Base-by-base conservation (phyloP, 2,329 filamentous ascomycete genomes). In the Simplicillium aogashimaense region DNA sequence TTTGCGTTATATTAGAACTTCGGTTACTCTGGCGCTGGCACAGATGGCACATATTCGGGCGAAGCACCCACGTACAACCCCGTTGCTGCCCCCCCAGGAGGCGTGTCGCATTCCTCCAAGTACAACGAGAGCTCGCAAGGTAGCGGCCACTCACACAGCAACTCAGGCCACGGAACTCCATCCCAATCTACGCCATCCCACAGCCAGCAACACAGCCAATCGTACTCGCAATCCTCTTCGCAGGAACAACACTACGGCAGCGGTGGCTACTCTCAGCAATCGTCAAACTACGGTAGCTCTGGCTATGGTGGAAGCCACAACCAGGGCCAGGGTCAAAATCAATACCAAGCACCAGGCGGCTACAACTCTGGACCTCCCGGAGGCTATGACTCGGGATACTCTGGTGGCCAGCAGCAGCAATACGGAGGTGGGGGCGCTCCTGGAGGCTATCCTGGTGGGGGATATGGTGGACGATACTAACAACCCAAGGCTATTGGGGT, bases 21-120 rank as follows among this genome's bases (percentile, higher is more conserved):
- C 53, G 81, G 78, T 28, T 83, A 83, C 56, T 76, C 75, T 16
- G 73, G 73, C 50, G 57, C 66, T 3, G 70, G 69, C 34, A 64
- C 71, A 34, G 56, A 69, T 45, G 71, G 73, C 35, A 66, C 68
- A 30, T 86, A 84, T 56, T 70, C 65, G 44, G 81, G 78, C 41
- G 67, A 74, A 42, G 76, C 79, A 31, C 81, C 81, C 11, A 63
- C 59, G 5, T 64, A 65, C 44, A 55, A 64, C 14, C 60, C 63
- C 9, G 53, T 58, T 10, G 53, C 57, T 13, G 52, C 49, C 14
- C 30, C 50, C 20, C 41, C 50, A 18, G 48, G 50, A 31, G 47
- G 51, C 40, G 46, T 54, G 25, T 55, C 56, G n/a, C 43, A n/a
- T 17, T 40, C 29, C 43, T 43, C 41, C 45, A 44, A 36, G 38